phyloP scores from a whole-genome alignment of 495 filamentous ascomycete species.

The Entonaema liquescens region DNA sequence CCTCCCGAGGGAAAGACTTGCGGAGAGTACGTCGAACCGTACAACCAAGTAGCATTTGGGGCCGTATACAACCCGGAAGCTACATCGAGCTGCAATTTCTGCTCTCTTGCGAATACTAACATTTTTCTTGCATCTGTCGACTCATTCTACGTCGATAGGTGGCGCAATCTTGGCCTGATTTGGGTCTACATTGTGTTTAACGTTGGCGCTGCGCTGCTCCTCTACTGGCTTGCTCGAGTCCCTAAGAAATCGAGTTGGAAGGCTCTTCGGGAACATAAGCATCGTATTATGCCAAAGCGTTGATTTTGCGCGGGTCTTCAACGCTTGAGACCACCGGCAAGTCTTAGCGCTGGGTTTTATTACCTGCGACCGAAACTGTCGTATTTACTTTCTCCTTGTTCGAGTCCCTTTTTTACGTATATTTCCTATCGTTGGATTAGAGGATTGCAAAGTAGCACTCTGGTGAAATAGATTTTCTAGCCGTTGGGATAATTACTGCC shows the following conservation, averaged over 20 bases:
- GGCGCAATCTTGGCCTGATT: slow-evolving; percentile 51
- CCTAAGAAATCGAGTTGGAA: slow-evolving; percentile 16
- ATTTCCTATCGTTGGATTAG: not conserved
- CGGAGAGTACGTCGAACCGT: slow-evolving; percentile 56
- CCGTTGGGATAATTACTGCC: not conserved
- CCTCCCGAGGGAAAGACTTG: slow-evolving; percentile 62
- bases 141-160: slow-evolving; percentile 50
- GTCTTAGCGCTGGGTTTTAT: not conserved
- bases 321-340: not conserved
- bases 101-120: slow-evolving; percentile 62
- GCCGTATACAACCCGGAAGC: slow-evolving; percentile 59
- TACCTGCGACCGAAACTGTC: not conserved
- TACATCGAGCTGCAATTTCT: slow-evolving; percentile 63
- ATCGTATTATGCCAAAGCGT: not conserved
- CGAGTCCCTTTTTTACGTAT: not conserved
- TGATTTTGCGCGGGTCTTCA: not conserved
- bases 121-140: slow-evolving; percentile 58
- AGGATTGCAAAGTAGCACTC: not conserved
- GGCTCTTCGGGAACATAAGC: slow-evolving; percentile 5
- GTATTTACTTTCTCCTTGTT: not conserved
- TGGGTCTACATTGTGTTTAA: slow-evolving; percentile 74
- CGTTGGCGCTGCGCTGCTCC: slow-evolving; percentile 61
- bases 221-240: slow-evolving; percentile 77
- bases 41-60: slow-evolving; percentile 53
- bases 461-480: not conserved